Base-by-base conservation (phyloP, 2,329 filamentous ascomycete species). In the Thelonectria olida region DNA sequence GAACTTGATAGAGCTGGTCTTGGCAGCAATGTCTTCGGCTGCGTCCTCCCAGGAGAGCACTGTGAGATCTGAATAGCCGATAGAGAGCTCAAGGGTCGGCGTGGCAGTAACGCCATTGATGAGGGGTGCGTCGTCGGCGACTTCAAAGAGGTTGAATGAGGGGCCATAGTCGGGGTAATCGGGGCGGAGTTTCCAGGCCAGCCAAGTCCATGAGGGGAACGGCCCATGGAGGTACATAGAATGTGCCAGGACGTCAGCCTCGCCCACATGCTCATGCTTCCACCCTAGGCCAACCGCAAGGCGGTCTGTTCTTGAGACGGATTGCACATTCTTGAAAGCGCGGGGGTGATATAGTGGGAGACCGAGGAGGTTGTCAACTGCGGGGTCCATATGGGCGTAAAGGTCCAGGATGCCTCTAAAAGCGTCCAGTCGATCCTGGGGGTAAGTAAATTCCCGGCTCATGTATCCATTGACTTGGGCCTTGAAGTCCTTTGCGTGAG, bases 141-240 rank as follows among this genome's bases (percentile, higher is more conserved):
- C 69, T 55, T 76, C 71, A 45, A 71, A 73, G 44, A 78, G 71
- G 53, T 69, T 69, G 60, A 78, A 74, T 34, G 62, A 65, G n/a
- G 69, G 69, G n/a, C 63, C 67, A 42, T 68, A 52, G n/a, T 63
- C 67, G 10, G 68, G 57, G 39, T 67, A 67, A 2, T 68, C 71
- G 2, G 63, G 54, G 4, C 74, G 70, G 7, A 72, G 62, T 23
- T 70, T 71, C 77, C 77, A 79, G 4, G 75, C 70, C 7, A 79
- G 72, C 77, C 77, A 79, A 4, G 75, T 76, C 77, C 76, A 79
- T 0, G 76, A 78, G 2, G 76, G 76, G 44, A 74, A 77, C 3
- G 67, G 52, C 22, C 66, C 69, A 15, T 72, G 66, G 36, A 68
- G 67, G 34, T 63, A 71, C 57, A 73, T 69, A 23, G 73, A 72